Conservation (phyloP, 345 rosid genomes). For the Linum tenue region DNA sequence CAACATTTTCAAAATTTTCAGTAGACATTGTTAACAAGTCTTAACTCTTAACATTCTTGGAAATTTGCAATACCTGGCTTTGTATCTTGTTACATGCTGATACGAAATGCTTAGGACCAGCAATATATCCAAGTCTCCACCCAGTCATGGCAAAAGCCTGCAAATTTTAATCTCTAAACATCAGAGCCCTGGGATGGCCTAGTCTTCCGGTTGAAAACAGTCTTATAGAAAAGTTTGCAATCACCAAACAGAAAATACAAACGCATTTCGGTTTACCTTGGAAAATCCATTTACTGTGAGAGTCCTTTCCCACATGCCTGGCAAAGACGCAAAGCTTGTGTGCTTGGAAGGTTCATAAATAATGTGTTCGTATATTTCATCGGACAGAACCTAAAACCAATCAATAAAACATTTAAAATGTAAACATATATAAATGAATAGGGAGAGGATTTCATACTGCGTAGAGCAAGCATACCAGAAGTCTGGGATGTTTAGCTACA, state of each 20-base stretch:
- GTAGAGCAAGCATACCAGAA: conserved; percentile 46
- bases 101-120: conserved; percentile 90
- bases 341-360: conserved; percentile 88
- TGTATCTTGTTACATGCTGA: conserved; percentile 91
- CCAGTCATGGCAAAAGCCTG: conserved; percentile 99
- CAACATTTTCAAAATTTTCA: too few relatives aligned
- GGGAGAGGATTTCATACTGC: conserved; percentile 1
- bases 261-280: conserved; percentile 47
- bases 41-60: too few relatives aligned
- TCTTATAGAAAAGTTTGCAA: neutral
- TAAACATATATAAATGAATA: neutral
- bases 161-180: conserved; percentile 10
- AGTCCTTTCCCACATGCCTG: conserved; percentile 91
- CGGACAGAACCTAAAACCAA: conserved; percentile 62
- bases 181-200: too few relatives aligned
- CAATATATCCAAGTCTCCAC: conserved; percentile 93
- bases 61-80: conserved; percentile 61
- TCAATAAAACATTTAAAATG: conserved; percentile 11
- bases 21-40: too few relatives aligned
- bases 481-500: conserved; percentile 89
- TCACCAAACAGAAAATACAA: neutral
- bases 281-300: conserved; percentile 93
- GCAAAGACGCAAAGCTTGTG: conserved; percentile 90
- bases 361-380: conserved; percentile 97
- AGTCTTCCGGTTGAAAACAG: neutral